Percentiles rank a stretch among this genome's conserved stretches.
Evolutionary conservation across 805 yeast genomes (phyloP).

Genomic region (Candida ficus): DNA sequence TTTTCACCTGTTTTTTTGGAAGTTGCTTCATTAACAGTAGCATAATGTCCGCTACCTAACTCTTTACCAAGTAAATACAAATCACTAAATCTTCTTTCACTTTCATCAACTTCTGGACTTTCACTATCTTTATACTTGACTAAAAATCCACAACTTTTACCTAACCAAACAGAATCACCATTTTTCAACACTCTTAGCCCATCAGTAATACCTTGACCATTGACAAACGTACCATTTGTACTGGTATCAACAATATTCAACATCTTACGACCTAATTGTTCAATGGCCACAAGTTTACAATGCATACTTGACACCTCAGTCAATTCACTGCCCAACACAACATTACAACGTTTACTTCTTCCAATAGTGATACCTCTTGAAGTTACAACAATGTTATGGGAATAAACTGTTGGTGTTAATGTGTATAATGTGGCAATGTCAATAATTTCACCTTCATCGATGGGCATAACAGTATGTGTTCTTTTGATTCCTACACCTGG

Average conservation of each 20-base stretch:
- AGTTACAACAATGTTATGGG: conserved; percentile 21
- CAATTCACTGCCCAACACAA: conserved; percentile 37
- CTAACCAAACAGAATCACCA: conserved; percentile 8
- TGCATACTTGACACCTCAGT: conserved; percentile 64
- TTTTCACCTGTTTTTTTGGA: conserved; percentile 51
- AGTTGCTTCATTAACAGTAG: conserved; percentile 69
- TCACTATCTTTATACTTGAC: conserved; percentile 2
- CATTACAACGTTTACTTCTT: conserved; percentile 56
- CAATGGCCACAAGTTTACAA: conserved; percentile 44
- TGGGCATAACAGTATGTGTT: conserved; percentile 10
- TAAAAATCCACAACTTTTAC: conserved; percentile 5
- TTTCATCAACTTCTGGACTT: conserved; percentile 24
- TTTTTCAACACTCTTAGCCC: conserved; percentile 33
- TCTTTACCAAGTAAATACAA: conserved; percentile 45
- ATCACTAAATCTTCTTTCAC: conserved; percentile 44
- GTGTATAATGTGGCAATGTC: conserved; percentile 16
- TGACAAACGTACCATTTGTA: conserved; percentile 63
- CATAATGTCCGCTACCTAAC: conserved; percentile 75
- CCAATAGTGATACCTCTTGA: conserved; percentile 39
- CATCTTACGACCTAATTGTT: conserved; percentile 6
- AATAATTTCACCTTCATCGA: too few relatives aligned
- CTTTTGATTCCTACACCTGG: conserved; percentile 11
- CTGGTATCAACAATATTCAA: conserved; percentile 48
- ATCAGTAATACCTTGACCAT: conserved; percentile 31
- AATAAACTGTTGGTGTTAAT: conserved; percentile 10